Conservation (phyloP, 1,139 yeast species). For the Trichomonascaceae sp. region DNA sequence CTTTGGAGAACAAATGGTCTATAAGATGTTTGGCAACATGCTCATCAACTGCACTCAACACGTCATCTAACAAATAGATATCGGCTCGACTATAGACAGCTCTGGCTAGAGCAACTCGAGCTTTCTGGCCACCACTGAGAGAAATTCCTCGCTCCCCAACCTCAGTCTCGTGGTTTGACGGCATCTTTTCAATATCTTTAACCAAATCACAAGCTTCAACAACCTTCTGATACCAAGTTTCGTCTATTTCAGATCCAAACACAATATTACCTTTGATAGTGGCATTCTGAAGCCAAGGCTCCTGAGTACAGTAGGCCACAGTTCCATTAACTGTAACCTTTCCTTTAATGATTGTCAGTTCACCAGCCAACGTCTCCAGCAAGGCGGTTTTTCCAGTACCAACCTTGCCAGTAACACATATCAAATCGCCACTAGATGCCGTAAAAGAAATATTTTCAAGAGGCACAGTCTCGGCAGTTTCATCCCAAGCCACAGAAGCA, state of each 20-base stretch:
- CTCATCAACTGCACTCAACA: constrained; percentile 74
- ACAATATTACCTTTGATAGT: constrained; percentile 58
- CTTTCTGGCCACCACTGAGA: constrained; percentile 78
- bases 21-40: constrained; percentile 69
- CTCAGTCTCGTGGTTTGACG: constrained; percentile 70
- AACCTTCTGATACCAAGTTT: constrained; percentile 43
- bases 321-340: constrained; percentile 34
- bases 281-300: constrained; percentile 60
- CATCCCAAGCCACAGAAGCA: not conserved
- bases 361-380: constrained; percentile 50
- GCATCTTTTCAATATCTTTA: constrained; percentile 52
- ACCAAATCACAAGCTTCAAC: constrained; percentile 50
- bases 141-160: constrained; percentile 80
- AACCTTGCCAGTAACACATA: constrained; percentile 56
- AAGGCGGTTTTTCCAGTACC: constrained; percentile 65
- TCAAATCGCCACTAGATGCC: constrained; percentile 48
- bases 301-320: constrained; percentile 12
- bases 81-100: constrained; percentile 60
- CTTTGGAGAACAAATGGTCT: constrained; percentile 57
- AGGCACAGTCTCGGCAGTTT: constrained; percentile 24
- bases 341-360: constrained; percentile 46
- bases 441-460: constrained; percentile 41
- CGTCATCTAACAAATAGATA: constrained; percentile 64
- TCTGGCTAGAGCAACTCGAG: constrained; percentile 66
- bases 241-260: constrained; percentile 52